Evolutionary conservation across 257 asterid genomes (phyloP), one percentile per base, ranked within the genome.

Genomic region (Primulina eburnea): DNA sequence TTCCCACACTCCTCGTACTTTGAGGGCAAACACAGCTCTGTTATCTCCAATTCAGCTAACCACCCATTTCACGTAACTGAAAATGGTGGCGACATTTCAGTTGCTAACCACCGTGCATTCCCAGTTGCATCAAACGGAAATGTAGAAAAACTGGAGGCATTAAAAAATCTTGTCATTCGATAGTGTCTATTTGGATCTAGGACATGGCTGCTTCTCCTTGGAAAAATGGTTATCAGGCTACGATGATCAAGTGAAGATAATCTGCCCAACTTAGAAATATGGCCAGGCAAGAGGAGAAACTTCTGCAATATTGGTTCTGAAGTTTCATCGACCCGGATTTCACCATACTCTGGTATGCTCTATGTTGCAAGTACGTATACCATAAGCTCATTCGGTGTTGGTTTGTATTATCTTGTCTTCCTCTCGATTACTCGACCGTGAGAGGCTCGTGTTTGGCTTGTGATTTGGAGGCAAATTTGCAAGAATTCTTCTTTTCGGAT

Each of bases 1-100:
- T 94, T 91, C 79, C 92, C 89, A 7, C 75, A 80, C 74, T 83
- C 99, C 10, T 80, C 85, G 4, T 91, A 89, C 74, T 94, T 94
- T 69, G 95, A 73, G 78, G 99, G 97, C 70, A 71, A 76, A 69
- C 73, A 57, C 67, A 85, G 97, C 88, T 89, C 97, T 60, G 92
- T 87, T 59, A 72, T 71, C 67, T 40, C 73, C 47, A 77, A 69
- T 47, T 77, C 80, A 60, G 65, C 80, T 70, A 30, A 59, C 80
- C 81, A 68, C 71, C 84, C 79, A 76, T 77, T 18, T 10, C 80
- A 69, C 73, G 77, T 64, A 67, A 68, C 87, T 7, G 88, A 82
- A 83, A 87, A 84, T 77, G 96, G 86, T 53, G 75, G 74, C 50
- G 60, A 66, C 80, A 71, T 17, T 77, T 38, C 78, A 47, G 66